phyloP scores from a whole-genome alignment of 2,329 filamentous ascomycete species.

The Sporothrix pallida region DNA sequence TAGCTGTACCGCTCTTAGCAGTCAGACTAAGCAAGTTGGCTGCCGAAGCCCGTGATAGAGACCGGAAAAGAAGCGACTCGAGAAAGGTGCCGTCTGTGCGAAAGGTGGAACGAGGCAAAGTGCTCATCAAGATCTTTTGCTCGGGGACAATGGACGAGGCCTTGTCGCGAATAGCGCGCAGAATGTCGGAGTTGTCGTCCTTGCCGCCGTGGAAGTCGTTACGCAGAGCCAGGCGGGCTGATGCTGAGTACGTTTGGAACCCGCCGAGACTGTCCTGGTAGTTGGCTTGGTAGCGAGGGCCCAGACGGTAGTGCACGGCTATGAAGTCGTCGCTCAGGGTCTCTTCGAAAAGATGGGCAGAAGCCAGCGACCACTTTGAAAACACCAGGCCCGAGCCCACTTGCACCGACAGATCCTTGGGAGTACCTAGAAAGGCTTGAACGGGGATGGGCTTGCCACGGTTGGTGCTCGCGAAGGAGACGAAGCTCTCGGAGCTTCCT shows the following conservation, averaged over 20 bases:
- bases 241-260: constrained; percentile 95
- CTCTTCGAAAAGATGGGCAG: constrained; percentile 87
- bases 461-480: constrained; percentile 65
- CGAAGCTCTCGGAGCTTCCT: constrained; percentile 69
- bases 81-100: constrained; percentile 80
- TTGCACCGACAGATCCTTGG: constrained; percentile 80
- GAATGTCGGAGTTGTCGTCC: constrained; percentile 88
- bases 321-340: constrained; percentile 88
- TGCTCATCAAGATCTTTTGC: constrained; percentile 78
- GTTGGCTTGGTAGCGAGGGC: constrained; percentile 90
- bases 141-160: constrained; percentile 84
- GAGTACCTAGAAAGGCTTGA: constrained; percentile 92
- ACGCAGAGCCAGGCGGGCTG: constrained; percentile 84
- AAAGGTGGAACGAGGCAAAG: constrained; percentile 79
- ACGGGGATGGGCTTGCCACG: constrained; percentile 68
- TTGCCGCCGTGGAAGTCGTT: constrained; percentile 92
- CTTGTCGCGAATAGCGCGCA: constrained; percentile 84
- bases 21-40: constrained; percentile 72
- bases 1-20: constrained; percentile 73
- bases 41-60: constrained; percentile 73
- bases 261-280: constrained; percentile 96
- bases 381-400: constrained; percentile 73
- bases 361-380: constrained; percentile 88
- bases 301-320: constrained; percentile 87
- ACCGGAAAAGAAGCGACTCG: constrained; percentile 76